Percentiles rank a stretch among this genome's conserved stretches.
phyloP scores from a whole-genome alignment of 2,329 filamentous ascomycete genomes.

The Talaromyces funiculosus region DNA sequence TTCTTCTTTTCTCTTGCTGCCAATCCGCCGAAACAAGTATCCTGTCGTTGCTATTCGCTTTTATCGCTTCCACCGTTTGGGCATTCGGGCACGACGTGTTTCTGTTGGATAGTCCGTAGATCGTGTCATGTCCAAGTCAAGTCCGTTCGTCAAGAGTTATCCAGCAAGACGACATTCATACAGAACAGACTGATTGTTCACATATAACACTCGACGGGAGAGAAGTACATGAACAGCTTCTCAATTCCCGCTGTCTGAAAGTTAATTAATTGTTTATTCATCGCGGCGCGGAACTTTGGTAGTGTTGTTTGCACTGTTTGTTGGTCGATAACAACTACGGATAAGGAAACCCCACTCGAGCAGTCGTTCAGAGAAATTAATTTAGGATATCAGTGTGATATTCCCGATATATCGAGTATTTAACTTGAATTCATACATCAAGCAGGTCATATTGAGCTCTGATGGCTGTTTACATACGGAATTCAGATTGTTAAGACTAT shows the following conservation, averaged over 20 bases:
- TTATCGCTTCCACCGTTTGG: not conserved
- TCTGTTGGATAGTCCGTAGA: not conserved
- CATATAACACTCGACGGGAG: not conserved
- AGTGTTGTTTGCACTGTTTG: slow-evolving; percentile 24
- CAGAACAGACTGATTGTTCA: not conserved
- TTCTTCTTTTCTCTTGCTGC: too few relatives aligned
- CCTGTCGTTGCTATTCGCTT: not conserved
- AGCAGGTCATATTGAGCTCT: too few relatives aligned
- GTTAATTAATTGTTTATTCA: not conserved
- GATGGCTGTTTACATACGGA: too few relatives aligned
- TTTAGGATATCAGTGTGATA: not conserved
- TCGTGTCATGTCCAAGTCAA: not conserved
- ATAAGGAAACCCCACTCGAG: not conserved
- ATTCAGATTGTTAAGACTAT: not conserved
- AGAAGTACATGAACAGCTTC: not conserved
- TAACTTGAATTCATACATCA: too few relatives aligned
- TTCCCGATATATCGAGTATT: too few relatives aligned
- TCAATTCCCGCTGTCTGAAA: not conserved
- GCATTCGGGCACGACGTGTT: not conserved
- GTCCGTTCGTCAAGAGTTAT: not conserved
- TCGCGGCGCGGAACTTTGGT: slow-evolving; percentile 13
- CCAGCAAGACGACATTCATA: not conserved
- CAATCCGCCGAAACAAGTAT: not conserved
- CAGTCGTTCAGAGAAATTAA: not conserved
- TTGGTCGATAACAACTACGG: slow-evolving; percentile 5